Evolutionary conservation across 176 grass and related monocot genomes (phyloP).

Genomic region (Triticum turgidum): DNA sequence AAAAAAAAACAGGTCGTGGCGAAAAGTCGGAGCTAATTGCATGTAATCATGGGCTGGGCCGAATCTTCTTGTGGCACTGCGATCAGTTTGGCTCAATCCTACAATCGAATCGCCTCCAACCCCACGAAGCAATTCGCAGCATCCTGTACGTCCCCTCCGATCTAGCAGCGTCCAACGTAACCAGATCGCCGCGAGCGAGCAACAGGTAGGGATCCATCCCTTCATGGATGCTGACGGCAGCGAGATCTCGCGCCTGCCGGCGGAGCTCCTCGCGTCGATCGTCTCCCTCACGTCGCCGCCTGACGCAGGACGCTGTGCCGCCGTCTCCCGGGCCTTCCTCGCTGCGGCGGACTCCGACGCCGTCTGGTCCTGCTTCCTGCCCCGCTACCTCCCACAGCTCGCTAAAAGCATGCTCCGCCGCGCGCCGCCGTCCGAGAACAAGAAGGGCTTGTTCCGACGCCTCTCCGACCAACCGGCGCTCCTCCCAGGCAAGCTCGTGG

Average conservation of each 20-base stretch:
- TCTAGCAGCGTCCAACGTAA: too few relatives aligned
- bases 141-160: too few relatives aligned
- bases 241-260: conserved; percentile 35
- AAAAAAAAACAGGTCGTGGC: too few relatives aligned
- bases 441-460: conserved; percentile 48
- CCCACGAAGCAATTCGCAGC: too few relatives aligned
- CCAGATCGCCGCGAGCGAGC: too few relatives aligned
- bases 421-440: neutral
- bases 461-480: conserved; percentile 44
- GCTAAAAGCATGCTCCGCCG: conserved; percentile 20
- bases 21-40: too few relatives aligned
- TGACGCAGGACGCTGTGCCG: conserved; percentile 36
- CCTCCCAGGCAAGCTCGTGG: conserved; percentile 33
- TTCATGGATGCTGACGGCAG: neutral
- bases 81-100: too few relatives aligned
- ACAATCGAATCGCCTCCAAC: too few relatives aligned
- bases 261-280: conserved; percentile 44
- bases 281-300: conserved; percentile 38
- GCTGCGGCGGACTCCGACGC: conserved; percentile 43
- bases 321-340: conserved; percentile 44
- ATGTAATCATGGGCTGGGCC: too few relatives aligned
- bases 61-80: too few relatives aligned
- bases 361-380: conserved; percentile 60
- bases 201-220: too few relatives aligned
- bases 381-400: conserved; percentile 22